Percentiles rank a stretch among this genome's conserved stretches.
Evolutionary conservation across 331 rosid genomes (phyloP).

Genomic region (Arachis monticola): DNA sequence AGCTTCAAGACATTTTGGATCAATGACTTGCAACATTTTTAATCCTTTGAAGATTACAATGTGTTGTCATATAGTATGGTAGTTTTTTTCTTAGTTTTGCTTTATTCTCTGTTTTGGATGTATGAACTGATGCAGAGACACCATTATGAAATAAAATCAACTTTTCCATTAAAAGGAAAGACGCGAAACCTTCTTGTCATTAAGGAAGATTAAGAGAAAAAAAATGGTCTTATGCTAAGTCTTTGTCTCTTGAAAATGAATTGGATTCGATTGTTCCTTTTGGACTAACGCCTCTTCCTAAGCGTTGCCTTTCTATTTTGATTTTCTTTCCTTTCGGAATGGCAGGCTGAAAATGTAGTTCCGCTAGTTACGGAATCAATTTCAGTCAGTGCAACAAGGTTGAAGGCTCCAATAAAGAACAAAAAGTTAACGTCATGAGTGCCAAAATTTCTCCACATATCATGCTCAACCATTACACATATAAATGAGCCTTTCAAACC

Average conservation of each 20-base stretch:
- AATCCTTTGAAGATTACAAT: too few relatives aligned
- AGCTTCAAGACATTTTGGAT: too few relatives aligned
- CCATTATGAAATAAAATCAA: too few relatives aligned
- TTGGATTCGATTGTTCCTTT: background rate
- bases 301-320: background rate
- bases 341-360: constrained; percentile 1
- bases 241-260: background rate
- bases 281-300: constrained; percentile 13
- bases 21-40: too few relatives aligned
- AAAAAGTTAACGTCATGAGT: background rate
- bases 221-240: background rate
- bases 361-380: constrained; percentile 50
- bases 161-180: too few relatives aligned
- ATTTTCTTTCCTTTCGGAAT: background rate
- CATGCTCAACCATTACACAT: background rate
- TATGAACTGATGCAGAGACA: too few relatives aligned
- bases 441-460: background rate
- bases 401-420: background rate
- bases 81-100: too few relatives aligned
- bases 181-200: too few relatives aligned
- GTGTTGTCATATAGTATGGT: too few relatives aligned
- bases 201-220: too few relatives aligned
- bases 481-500: background rate
- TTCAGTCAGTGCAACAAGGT: constrained; percentile 27
- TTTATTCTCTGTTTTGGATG: too few relatives aligned